Percentiles rank a stretch among this genome's conserved stretches.
phyloP scores from a whole-genome alignment of 2,329 filamentous ascomycete genomes.

The Curvularia eragrostidis region DNA sequence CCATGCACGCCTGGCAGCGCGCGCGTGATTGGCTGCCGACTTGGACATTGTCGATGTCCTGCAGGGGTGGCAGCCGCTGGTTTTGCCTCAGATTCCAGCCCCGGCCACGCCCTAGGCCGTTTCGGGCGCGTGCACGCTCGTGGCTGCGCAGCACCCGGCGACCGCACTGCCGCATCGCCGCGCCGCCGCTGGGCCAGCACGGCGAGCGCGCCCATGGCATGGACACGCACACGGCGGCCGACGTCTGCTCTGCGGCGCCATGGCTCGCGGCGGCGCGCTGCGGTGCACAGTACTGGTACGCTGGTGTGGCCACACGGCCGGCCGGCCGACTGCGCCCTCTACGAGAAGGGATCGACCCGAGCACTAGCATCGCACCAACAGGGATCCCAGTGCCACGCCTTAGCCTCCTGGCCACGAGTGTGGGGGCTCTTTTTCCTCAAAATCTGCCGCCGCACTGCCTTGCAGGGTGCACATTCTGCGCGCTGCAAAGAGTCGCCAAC shows the following conservation, averaged over 20 bases:
- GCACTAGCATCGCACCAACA: slow-evolving; percentile 11
- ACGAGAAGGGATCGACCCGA: slow-evolving; percentile 21
- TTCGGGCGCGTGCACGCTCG: slow-evolving; percentile 8
- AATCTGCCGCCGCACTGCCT: slow-evolving; percentile 21
- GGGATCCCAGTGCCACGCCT: slow-evolving; percentile 15
- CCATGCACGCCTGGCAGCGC: slow-evolving; percentile 11
- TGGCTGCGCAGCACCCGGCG: background rate
- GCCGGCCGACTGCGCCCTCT: slow-evolving; percentile 1
- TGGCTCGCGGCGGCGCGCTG: background rate
- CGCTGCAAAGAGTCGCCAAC: slow-evolving; percentile 6
- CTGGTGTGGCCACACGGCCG: too few relatives aligned
- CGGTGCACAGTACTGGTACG: too few relatives aligned
- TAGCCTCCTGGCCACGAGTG: slow-evolving; percentile 15
- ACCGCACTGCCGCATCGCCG: too few relatives aligned
- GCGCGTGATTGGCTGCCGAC: slow-evolving; percentile 22
- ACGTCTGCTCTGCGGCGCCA: slow-evolving; percentile 1
- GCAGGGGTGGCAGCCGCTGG: slow-evolving; percentile 24
- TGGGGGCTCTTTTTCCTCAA: slow-evolving; percentile 19
- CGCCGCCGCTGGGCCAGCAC: too few relatives aligned
- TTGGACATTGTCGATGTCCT: slow-evolving; percentile 23
- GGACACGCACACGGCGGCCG: background rate
- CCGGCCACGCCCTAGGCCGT: slow-evolving; percentile 15
- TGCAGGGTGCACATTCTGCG: slow-evolving; percentile 6
- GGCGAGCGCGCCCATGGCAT: too few relatives aligned
- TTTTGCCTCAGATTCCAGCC: slow-evolving; percentile 25